phyloP scores from a whole-genome alignment of 192 early-diverging fungal species.

The Obelidium mucronatum region DNA sequence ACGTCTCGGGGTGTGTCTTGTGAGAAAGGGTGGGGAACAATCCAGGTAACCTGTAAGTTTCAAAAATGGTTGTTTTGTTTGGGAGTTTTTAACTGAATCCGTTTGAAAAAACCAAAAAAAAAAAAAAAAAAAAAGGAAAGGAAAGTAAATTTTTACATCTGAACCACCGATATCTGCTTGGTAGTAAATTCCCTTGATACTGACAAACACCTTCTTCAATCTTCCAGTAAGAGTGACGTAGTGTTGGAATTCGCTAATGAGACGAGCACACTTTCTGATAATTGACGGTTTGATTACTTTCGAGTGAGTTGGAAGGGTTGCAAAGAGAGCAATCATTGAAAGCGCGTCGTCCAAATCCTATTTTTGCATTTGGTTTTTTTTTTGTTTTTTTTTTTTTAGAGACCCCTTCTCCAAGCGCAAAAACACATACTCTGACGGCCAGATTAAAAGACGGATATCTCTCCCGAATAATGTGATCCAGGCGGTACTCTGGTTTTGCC shows the following conservation, averaged over 20 bases:
- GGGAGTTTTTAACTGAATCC: not conserved
- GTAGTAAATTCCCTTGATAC: conserved; percentile 99
- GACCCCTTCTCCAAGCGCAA: too few relatives aligned
- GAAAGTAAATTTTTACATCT: conserved; percentile 38
- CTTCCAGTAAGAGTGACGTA: conserved; percentile 81
- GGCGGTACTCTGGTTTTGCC: conserved; percentile 81
- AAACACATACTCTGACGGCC: conserved; percentile 32
- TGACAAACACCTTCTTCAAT: conserved; percentile 91
- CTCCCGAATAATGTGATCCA: conserved; percentile 96
- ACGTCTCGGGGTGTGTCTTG: conserved; percentile 90
- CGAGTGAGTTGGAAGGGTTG: conserved; percentile 83
- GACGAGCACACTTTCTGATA: conserved; percentile 70
- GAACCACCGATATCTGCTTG: conserved; percentile 97
- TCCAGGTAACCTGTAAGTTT: conserved; percentile 76
- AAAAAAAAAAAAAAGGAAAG: not conserved
- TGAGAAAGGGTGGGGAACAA: conserved; percentile 95
- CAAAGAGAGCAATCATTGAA: conserved; percentile 94
- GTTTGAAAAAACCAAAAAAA: not conserved
- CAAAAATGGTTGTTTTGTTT: not conserved
- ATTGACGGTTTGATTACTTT: conserved; percentile 43
- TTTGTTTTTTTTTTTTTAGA: too few relatives aligned
- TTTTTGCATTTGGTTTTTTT: too few relatives aligned
- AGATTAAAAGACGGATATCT: conserved; percentile 54
- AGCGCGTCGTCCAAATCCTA: conserved; percentile 98
- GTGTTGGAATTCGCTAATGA: conserved; percentile 94